Evolutionary conservation across 2,329 filamentous ascomycete genomes (phyloP), one percentile per base, ranked within the genome.

Genomic region (Geosmithia flava): DNA sequence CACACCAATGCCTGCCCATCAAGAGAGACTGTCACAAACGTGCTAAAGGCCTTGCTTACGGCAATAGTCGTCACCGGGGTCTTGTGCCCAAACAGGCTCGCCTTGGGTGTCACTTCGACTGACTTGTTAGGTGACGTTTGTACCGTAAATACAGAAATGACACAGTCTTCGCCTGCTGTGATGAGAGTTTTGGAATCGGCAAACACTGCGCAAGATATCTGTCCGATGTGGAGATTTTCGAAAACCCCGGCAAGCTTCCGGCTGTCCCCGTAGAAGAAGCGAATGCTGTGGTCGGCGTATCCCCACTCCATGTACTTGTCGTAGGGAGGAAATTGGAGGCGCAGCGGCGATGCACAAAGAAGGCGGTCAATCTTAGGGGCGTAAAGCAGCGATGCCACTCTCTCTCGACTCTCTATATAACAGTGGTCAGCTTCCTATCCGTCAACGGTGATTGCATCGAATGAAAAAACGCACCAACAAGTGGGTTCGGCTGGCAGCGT

Each of bases 301-400:
- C 91, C 91, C 91, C 91, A 97, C 67, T 96, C 89, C 55, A 97
- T 76, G 58, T 88, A 95, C 56, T 89, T 89, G 65, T 97, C 90
- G 59, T 88, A 95, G 0, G 91, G 90, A 1, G 90, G 85, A 13
- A 97, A 81, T 58, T 96, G 93, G 42, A 96, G 73, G 19, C 88
- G 78, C 64, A 95, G 88, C 0, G 89, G 81, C 16, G 87, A 85
- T 3, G 88, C 84, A 57, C 85, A 94, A 3, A 97, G 72, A 4
- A 97, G 70, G 15, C 87, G 82, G 58, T 96, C 90, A 8, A 87
- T 74, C 56, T 88, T 93, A 8, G 81, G 69, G 0, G 87, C 84
- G 59, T 88, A 90, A 1, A 83, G 78, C 29, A 98, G 70, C 1
- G 85, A 87, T 0, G 85, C 75, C 1, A 98, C 86, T 20, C 84